Base-by-base conservation (phyloP, 1,139 yeast genomes). In the Yamadazyma pseudoaaseri region DNA sequence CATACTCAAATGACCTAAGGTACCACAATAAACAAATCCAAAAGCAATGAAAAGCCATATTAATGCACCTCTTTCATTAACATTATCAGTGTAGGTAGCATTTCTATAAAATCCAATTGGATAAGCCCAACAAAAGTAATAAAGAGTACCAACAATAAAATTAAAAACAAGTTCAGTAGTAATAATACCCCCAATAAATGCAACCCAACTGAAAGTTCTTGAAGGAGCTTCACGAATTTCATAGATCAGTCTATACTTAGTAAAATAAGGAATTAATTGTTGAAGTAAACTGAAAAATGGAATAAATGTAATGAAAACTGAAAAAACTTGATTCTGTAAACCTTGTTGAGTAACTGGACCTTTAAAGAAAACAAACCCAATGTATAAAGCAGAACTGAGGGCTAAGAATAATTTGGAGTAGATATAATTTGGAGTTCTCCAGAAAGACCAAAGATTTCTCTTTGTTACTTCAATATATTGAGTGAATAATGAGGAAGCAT, bases 151-250 rank as follows among this genome's bases (percentile, higher is more conserved):
- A 30, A 55, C 48, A 7, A 39, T 47, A 26, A 60, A 30, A 35
- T 62, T 64, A 48, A 47, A 59, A 11, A 69, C 65, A 29, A 63
- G 43, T 43, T 64, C 70, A 5, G 62, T 53, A 6, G 65, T 51
- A 33, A 62, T 48, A 37, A 62, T 66, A 27, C 56, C 65, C 26
- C 52, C 29, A 27, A 63, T 58, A 39, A 73, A 73, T 1, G 73
- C 65, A 35, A 58, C 44, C 78, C 79, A 73, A 41, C 66, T 52
- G 49, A 68, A 73, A 3, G 79, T 68, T 46, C 68, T 69, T 1
- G 77, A 71, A 14, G 95, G 95, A 26, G 95, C 77, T 58, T 87
- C 96, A 54, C 95, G 77, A 10, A 81, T 89, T 56, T 86, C 95
- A 55, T 85, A 87, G 30, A 87, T 65, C 45, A 79, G 79, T 60